Percentiles rank a stretch among this genome's conserved stretches.
These are phyloP conservation scores for Nothopassalora personata DNA, from an alignment of 2,329 filamentous ascomycete species.

Conservation along the genomic window DNA sequence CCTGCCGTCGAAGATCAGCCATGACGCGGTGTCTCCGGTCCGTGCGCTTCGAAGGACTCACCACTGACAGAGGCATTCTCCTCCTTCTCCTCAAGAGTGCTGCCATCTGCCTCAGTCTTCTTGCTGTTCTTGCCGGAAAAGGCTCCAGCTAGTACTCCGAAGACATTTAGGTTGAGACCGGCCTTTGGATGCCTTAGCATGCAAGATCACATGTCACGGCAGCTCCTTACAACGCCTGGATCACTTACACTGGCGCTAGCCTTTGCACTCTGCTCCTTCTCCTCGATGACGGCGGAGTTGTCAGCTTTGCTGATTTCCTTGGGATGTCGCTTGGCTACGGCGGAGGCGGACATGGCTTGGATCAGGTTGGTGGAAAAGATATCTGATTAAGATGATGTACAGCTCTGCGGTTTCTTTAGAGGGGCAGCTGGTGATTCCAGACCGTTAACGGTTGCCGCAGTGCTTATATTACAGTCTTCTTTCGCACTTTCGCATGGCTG, in stretches of 20 bases:
- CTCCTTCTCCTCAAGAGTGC: constrained; percentile 28
- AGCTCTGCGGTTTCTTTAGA: background rate
- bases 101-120: constrained; percentile 28
- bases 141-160: constrained; percentile 32
- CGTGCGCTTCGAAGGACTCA: constrained; percentile 8
- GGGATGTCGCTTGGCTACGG: constrained; percentile 9
- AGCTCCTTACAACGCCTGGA: background rate
- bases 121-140: constrained; percentile 33
- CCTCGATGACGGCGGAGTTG: constrained; percentile 20
- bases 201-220: background rate
- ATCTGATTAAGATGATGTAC: background rate
- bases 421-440: background rate
- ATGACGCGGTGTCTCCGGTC: background rate
- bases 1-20: constrained; percentile 17
- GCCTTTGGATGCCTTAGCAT: constrained; percentile 20
- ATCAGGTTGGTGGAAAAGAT: background rate
- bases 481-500: background rate
- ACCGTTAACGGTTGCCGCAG: background rate
- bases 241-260: constrained; percentile 31
- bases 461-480: background rate
- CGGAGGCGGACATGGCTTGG: constrained; percentile 1
- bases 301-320: constrained; percentile 14
- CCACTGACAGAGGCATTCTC: constrained; percentile 28
- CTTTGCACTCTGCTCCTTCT: constrained; percentile 30
- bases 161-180: constrained; percentile 36